Evolutionary conservation across 345 rosid species (phyloP).

Genomic region (Moringa oleifera): DNA sequence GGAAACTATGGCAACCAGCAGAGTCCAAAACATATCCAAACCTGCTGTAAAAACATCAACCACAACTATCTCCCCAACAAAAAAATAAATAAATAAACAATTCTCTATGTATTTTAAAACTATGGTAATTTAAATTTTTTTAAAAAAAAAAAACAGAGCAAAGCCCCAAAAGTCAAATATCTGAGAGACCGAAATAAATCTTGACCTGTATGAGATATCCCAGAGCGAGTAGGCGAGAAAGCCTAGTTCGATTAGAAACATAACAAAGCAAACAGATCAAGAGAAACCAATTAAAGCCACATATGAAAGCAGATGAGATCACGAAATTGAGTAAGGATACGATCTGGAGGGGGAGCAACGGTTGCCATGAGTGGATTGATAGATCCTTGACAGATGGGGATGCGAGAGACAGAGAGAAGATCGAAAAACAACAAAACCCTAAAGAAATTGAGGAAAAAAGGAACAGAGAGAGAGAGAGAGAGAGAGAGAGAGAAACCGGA

Average conservation of each 20-base stretch:
- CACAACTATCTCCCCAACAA: no score
- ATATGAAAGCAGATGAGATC: constrained; percentile 21
- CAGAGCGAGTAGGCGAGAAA: no score
- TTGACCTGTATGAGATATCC: not conserved
- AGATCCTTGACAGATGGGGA: constrained; percentile 33
- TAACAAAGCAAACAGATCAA: not conserved
- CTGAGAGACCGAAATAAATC: not conserved
- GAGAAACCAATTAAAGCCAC: not conserved
- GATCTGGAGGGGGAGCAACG: constrained; percentile 60
- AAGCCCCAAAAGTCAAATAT: not conserved
- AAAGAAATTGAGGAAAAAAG: constrained; percentile 25
- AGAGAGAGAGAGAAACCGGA: no score
- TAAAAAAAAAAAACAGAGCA: constrained; percentile 10
- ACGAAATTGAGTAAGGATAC: constrained; percentile 51
- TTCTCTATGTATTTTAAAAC: no score
- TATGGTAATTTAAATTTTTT: no score
- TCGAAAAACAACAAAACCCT: constrained; percentile 1
- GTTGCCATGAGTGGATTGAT: constrained; percentile 48
- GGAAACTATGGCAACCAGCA: no score
- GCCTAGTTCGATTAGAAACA: constrained; percentile 18
- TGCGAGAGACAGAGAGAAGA: constrained; percentile 18
- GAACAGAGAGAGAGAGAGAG: not conserved
- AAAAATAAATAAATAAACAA: no score
- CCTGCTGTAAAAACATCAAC: no score
- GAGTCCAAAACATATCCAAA: no score